Evolutionary conservation across 768 basidiomycete species (phyloP), one percentile per base, ranked within the genome.

Genomic region (Boletus subcaerulescens): DNA sequence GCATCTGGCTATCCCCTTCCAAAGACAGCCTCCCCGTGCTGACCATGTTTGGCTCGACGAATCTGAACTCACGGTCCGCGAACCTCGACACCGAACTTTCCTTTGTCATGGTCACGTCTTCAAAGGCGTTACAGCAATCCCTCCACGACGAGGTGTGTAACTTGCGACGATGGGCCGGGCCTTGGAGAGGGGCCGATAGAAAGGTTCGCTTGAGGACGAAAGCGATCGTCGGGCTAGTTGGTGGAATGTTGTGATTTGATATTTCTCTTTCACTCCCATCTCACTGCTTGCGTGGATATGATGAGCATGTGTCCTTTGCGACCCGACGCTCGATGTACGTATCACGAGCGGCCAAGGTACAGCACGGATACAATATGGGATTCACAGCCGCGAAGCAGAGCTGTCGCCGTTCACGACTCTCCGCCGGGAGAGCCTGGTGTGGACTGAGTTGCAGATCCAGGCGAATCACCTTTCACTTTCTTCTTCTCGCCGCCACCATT

Each of bases 31-130:
- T 71, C 31, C 95, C 88, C 1, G 65, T 82, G 48, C 69, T 93
- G 33, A 94, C 94, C 0, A 80, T 98, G 46, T 91, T 98, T 68
- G 95, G 95, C 11, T 96, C 93, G 0, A 96, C 94, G 4, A 98
- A 98, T 69, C 81, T 98, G 47, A 95, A 95, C 65, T 89, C 93
- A 4, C 87, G 95, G 5, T 95, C 93, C 2, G 82, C 92, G 1
- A 83, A 91, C 60, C 83, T 98, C 38, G 95, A 97, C 69, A 92
- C 91, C 10, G 95, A 97, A 63, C 77, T 97, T 32, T 95, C 93
- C 0, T 91, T 97, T 68, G 66, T 95, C 45, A 83, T 97, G 79
- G 66, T 87, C 45, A 81, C 91, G 12, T 83, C 86, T 20, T 85
- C 85, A 3, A 67, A 74, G 8, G 52, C 67, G 1, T 65, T 91